Conservation (phyloP, 2,329 filamentous ascomycete species). For the Fusarium clavum region DNA sequence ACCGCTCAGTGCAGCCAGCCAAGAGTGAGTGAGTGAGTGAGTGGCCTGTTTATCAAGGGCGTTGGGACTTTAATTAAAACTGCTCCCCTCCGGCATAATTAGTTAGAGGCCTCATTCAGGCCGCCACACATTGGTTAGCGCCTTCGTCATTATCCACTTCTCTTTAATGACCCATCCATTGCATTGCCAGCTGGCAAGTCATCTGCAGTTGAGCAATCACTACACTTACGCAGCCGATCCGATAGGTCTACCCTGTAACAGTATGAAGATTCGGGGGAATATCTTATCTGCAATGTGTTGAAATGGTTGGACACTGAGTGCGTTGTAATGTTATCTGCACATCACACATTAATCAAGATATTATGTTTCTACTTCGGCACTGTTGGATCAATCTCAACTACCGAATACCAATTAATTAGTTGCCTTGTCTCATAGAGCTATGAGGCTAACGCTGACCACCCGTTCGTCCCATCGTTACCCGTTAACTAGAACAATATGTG, state of each 20-base stretch:
- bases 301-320: background rate
- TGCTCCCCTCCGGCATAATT: background rate
- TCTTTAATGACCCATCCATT: constrained; percentile 10
- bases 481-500: background rate
- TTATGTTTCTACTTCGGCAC: background rate
- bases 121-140: constrained; percentile 46
- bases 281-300: background rate
- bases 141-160: constrained; percentile 38
- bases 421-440: background rate
- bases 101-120: constrained; percentile 41
- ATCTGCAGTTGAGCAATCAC: constrained; percentile 32
- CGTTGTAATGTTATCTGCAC: background rate
- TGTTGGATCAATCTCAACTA: background rate
- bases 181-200: constrained; percentile 48
- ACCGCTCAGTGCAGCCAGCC: background rate
- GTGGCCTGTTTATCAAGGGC: constrained; percentile 22
- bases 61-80: constrained; percentile 27
- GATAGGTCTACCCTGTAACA: constrained; percentile 35
- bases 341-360: background rate
- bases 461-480: constrained; percentile 2
- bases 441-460: background rate
- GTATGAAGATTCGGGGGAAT: background rate
- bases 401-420: too few species aligned
- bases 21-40: background rate
- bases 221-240: constrained; percentile 38